phyloP scores from a whole-genome alignment of 2,329 filamentous ascomycete genomes.

The Dryadomyces sulphureus region DNA sequence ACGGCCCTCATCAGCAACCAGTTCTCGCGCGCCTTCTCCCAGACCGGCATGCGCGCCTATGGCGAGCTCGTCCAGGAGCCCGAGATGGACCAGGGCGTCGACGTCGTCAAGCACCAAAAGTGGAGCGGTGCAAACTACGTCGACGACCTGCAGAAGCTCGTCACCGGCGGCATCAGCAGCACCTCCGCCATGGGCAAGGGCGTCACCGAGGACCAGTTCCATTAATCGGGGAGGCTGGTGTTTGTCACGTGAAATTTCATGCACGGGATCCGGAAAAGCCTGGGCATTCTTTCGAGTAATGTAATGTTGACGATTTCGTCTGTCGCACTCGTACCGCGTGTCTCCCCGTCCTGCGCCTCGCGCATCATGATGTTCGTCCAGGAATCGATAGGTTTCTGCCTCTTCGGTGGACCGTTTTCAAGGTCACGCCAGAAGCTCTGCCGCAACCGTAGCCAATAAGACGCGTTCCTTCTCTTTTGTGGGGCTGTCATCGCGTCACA shows the following conservation, averaged over 20 bases:
- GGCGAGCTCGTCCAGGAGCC: conserved; percentile 96
- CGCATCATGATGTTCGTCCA: background rate
- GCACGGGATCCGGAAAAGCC: too few species aligned
- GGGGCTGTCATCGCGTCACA: conserved; percentile 7
- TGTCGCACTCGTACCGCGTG: too few species aligned
- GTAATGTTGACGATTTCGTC: too few species aligned
- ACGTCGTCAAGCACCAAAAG: conserved; percentile 98
- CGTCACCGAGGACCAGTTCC: conserved; percentile 96
- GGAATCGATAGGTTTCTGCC: background rate
- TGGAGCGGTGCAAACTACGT: conserved; percentile 94
- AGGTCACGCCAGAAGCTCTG: conserved; percentile 6
- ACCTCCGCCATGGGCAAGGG: conserved; percentile 96
- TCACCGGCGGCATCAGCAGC: conserved; percentile 78
- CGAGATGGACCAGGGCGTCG: conserved; percentile 79
- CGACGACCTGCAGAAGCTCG: conserved; percentile 93
- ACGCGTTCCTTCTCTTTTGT: conserved; percentile 2
- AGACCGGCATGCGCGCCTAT: conserved; percentile 86
- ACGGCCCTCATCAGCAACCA: conserved; percentile 83
- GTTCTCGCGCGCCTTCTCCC: conserved; percentile 70
- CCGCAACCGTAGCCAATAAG: conserved; percentile 5
- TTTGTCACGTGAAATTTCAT: too few species aligned
- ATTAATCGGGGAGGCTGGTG: conserved; percentile 20
- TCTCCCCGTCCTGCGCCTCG: too few species aligned
- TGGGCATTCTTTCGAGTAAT: too few species aligned
- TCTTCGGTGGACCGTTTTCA: background rate